Base-by-base conservation (phyloP, 306 rosid genomes). In the Sesbania bispinosa region DNA sequence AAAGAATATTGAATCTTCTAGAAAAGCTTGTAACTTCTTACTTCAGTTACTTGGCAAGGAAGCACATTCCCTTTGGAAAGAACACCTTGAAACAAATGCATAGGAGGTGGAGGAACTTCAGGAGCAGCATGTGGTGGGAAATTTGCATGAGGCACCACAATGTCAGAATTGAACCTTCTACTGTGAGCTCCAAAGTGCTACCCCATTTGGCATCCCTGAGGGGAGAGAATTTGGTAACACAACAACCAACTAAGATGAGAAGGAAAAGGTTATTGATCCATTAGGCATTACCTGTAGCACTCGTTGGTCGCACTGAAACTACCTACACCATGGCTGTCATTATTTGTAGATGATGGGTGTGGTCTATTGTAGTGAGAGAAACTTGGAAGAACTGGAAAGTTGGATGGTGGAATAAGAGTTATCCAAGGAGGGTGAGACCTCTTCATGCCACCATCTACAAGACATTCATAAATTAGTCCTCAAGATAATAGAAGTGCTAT, bases 141-240 rank as follows among this genome's bases (percentile, higher is more conserved):
- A 62, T 67, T 71, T 67, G 71, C 54, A 55, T 61, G 77, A 21
- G 67, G 33, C 5, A 39, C 61, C 24, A 23, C 64, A 69, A 18
- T 50, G n/a, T 79, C 80, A 50, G 71, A 73, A 18, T 62, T 59
- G 61, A 77, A 63, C 21, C 47, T 82, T 71, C 57, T 62, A 50
- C 57, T 41, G 33, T 85, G 11, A 67, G 76, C 16, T 77, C 84
- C 73, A 79, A 72, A 61, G 62, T 65, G 53, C 51, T 62, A 45
- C 73, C 77, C 86, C 84, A 67, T 79, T 74, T 79, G 27, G 61
- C 19, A 58, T 77, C 82, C 57, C 88, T 85, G 69, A 65, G 69
- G 2, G n/a, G 6, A 42, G 42, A 68, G 20, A 4, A 69, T 39
- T 59, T 42, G 29, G 53, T 14, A 20, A 69, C 21, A 35, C 15